Evolutionary conservation across 2,329 filamentous ascomycete genomes (phyloP).

Genomic region (Beauveria australis): DNA sequence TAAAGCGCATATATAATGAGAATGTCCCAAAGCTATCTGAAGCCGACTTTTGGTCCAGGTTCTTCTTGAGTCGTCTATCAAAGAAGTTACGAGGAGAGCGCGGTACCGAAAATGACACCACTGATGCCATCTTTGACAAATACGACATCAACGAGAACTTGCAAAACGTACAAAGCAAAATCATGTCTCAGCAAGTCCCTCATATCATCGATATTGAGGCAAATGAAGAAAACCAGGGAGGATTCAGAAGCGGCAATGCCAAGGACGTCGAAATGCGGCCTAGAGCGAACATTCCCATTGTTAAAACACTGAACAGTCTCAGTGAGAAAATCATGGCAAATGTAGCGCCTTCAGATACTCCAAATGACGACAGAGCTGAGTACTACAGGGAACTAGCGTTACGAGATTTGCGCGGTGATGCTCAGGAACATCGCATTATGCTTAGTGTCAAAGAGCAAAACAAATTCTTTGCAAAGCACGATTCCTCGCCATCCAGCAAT

Average conservation of each 20-base stretch:
- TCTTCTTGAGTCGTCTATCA: constrained; percentile 83
- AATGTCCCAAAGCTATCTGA: constrained; percentile 77
- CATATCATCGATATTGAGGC: constrained; percentile 87
- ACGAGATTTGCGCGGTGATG: constrained; percentile 68
- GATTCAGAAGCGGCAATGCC: constrained; percentile 70
- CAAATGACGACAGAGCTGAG: constrained; percentile 55
- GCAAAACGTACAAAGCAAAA: constrained; percentile 40
- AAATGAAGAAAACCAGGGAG: constrained; percentile 91
- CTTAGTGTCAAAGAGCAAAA: constrained; percentile 85
- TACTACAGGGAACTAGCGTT: constrained; percentile 69
- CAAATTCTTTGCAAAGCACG: constrained; percentile 63
- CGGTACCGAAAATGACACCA: constrained; percentile 66
- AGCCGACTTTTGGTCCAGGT: constrained; percentile 82
- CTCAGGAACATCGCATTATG: constrained; percentile 67
- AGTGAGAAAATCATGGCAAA: constrained; percentile 91
- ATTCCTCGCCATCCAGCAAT: constrained; percentile 38
- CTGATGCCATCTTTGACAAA: constrained; percentile 74
- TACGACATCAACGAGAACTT: constrained; percentile 70
- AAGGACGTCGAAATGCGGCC: constrained; percentile 89
- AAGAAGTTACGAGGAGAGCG: constrained; percentile 90
- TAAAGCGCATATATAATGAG: constrained; percentile 87
- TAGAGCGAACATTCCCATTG: constrained; percentile 72
- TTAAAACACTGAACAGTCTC: constrained; percentile 79
- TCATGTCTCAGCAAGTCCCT: constrained; percentile 61
- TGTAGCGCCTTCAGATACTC: constrained; percentile 68